Base-by-base conservation (phyloP, 768 basidiomycete genomes). In the Termitomyces sp. region DNA sequence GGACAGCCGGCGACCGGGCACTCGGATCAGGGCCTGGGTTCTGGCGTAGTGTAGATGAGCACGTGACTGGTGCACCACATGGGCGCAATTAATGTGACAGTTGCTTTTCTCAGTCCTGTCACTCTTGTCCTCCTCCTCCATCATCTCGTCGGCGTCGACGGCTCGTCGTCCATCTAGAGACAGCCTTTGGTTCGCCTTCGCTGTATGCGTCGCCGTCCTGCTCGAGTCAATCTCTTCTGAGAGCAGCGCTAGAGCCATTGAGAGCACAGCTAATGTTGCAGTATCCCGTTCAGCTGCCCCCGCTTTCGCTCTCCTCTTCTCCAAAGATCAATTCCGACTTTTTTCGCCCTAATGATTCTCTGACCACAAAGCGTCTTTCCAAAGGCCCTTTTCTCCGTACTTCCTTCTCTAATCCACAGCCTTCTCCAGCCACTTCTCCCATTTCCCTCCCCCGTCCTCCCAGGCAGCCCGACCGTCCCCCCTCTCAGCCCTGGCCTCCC, bases 241-340 rank as follows among this genome's bases (percentile, higher is more conserved):
- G n/a, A n/a, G n/a, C n/a, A n/a, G n/a, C n/a, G n/a, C n/a, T n/a
- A n/a, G n/a, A n/a, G n/a, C n/a, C n/a, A n/a, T n/a, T 81, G 81
- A 68, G 68, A 63, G 67, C 65, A 68, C 67, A 63, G 70, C 76
- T 69, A 71, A 85, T 85, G 84, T 81, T 85, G 79, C 83, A 84
- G 73, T 81, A 80, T 66, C 72, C 77, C 51, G 64, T 74, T 54
- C 73, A 75, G 64, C 70, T 72, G 46, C 73, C 74, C 23, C 73
- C 72, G 63, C 71, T 72, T 61, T 70, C 69, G 61, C 68, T 72
- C 68, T 68, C 70, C 39, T 61, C 66, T 13, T 68, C 69, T 53
- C 63, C 46, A 71, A 68, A 59, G 68, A 72, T 63, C 63, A n/a
- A n/a, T n/a, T 62, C 55, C 63, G 73, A 73, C 61, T 71, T 70